A percentile compares a stretch with the other conserved stretches of the same genome.
These are phyloP conservation scores for Phytophthora litchii DNA, from an alignment of 352 stramenopile genomes.

Conservation along the genomic window DNA sequence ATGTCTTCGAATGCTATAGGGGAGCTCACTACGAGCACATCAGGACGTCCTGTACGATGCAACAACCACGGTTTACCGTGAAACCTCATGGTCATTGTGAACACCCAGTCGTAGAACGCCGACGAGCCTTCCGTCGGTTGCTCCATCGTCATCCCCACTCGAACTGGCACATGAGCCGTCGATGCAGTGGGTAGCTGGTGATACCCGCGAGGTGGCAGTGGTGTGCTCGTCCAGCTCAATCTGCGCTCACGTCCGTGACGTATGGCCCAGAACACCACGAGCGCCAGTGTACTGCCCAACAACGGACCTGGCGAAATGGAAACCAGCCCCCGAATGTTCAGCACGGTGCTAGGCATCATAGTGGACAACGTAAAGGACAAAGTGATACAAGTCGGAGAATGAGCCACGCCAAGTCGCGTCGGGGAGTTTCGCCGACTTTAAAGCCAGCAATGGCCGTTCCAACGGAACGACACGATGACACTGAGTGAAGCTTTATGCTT, in stretches of 20 bases:
- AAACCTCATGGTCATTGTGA: slow-evolving; percentile 22
- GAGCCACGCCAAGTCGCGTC: not conserved
- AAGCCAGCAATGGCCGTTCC: slow-evolving; percentile 14
- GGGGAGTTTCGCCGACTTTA: slow-evolving; percentile 11
- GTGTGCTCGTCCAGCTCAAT: slow-evolving; percentile 26
- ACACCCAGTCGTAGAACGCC: slow-evolving; percentile 32
- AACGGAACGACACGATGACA: not conserved
- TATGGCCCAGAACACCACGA: slow-evolving; percentile 28
- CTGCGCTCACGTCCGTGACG: slow-evolving; percentile 15
- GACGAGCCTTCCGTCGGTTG: slow-evolving; percentile 17
- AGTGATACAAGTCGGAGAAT: slow-evolving; percentile 9
- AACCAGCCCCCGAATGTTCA: slow-evolving; percentile 7
- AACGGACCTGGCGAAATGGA: slow-evolving; percentile 25
- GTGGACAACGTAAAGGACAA: not conserved
- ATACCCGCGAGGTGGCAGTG: slow-evolving; percentile 27
- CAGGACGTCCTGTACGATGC: slow-evolving; percentile 17
- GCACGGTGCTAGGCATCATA: slow-evolving; percentile 21
- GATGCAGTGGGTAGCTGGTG: slow-evolving; percentile 7
- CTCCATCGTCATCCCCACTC: slow-evolving; percentile 11
- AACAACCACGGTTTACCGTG: slow-evolving; percentile 35
- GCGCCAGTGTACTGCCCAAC: slow-evolving; percentile 28
- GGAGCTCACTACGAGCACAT: slow-evolving; percentile 38
- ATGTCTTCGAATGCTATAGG: slow-evolving; percentile 39
- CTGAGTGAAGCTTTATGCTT: too few species aligned
- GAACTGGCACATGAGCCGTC: not conserved